Percentiles rank a stretch among this genome's conserved stretches.
These are phyloP conservation scores for Aspergillus affinis DNA, from an alignment of 495 filamentous ascomycete genomes.

Conservation along the genomic window DNA sequence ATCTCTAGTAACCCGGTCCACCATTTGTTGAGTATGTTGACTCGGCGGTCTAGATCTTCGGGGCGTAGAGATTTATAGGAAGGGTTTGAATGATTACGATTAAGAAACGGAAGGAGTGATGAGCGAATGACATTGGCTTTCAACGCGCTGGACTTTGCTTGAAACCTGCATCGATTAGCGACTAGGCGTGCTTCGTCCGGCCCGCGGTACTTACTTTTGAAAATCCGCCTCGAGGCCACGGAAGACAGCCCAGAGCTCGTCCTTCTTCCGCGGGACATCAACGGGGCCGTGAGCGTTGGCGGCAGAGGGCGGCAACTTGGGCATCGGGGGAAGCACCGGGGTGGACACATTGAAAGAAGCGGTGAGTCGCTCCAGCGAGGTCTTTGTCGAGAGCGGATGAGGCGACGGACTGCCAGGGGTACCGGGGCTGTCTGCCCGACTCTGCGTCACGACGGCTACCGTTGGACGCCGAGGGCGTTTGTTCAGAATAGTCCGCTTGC, in stretches of 20 bases:
- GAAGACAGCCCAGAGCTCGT: conserved; percentile 89
- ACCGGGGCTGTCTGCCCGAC: conserved; percentile 40
- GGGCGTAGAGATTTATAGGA: conserved; percentile 66
- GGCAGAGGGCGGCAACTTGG: conserved; percentile 36
- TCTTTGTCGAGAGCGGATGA: conserved; percentile 54
- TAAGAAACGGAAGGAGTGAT: conserved; percentile 80
- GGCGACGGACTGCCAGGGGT: conserved; percentile 49
- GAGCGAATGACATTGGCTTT: conserved; percentile 80
- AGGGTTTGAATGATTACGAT: conserved; percentile 65
- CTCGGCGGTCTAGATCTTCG: conserved; percentile 84
- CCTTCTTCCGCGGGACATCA: conserved; percentile 59
- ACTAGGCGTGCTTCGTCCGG: neutral
- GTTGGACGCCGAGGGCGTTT: conserved; percentile 53
- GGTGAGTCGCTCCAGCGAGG: conserved; percentile 59
- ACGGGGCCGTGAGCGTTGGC: conserved; percentile 39
- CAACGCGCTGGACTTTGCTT: conserved; percentile 70
- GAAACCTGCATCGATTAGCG: conserved; percentile 53
- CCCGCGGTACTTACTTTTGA: conserved; percentile 56
- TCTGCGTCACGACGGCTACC: conserved; percentile 48
- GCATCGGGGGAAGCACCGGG: conserved; percentile 52
- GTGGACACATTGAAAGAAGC: conserved; percentile 46
- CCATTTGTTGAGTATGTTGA: conserved; percentile 88
- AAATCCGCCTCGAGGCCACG: conserved; percentile 79
- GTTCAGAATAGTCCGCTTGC: conserved; percentile 41
- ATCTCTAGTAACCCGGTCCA: conserved; percentile 89